Conservation (phyloP, 2,329 filamentous ascomycete species). For the Eurotiales sp. region DNA sequence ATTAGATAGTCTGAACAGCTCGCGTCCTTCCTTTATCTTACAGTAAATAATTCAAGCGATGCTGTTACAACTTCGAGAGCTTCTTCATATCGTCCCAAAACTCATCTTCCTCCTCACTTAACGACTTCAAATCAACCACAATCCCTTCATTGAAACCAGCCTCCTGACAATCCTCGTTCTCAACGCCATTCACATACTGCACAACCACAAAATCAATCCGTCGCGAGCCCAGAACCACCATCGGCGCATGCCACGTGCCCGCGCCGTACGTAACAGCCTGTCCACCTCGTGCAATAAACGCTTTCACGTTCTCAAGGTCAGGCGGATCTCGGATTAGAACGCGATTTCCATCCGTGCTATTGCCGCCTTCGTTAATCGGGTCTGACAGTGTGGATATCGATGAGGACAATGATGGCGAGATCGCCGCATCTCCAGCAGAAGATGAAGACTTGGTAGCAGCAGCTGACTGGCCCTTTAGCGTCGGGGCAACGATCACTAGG, state of each 20-base stretch:
- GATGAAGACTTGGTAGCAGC: conserved; percentile 25
- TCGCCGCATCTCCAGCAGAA: background rate
- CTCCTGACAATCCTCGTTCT: conserved; percentile 83
- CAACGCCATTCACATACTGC: conserved; percentile 82
- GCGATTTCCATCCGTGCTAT: conserved; percentile 24
- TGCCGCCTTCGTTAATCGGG: background rate
- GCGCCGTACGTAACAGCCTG: conserved; percentile 90
- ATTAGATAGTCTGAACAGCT: background rate
- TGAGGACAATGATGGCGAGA: no score
- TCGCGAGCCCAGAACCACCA: conserved; percentile 74
- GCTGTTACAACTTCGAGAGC: conserved; percentile 13
- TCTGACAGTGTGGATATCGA: background rate
- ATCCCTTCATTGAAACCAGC: conserved; percentile 48
- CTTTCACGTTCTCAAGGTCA: conserved; percentile 65
- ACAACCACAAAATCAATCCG: conserved; percentile 83
- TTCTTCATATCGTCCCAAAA: conserved; percentile 14
- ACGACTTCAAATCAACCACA: conserved; percentile 28
- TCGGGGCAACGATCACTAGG: conserved; percentile 86
- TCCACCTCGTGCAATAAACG: conserved; percentile 71
- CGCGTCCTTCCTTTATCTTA: background rate
- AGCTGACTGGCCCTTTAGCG: conserved; percentile 47
- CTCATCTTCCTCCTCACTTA: conserved; percentile 15
- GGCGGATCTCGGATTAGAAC: conserved; percentile 54
- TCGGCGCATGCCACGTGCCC: conserved; percentile 94
- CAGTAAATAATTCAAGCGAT: background rate